Evolutionary conservation across 169 alveolate genomes (phyloP), one percentile per base, ranked within the genome.

Genomic region (Eimeria sp.): DNA sequence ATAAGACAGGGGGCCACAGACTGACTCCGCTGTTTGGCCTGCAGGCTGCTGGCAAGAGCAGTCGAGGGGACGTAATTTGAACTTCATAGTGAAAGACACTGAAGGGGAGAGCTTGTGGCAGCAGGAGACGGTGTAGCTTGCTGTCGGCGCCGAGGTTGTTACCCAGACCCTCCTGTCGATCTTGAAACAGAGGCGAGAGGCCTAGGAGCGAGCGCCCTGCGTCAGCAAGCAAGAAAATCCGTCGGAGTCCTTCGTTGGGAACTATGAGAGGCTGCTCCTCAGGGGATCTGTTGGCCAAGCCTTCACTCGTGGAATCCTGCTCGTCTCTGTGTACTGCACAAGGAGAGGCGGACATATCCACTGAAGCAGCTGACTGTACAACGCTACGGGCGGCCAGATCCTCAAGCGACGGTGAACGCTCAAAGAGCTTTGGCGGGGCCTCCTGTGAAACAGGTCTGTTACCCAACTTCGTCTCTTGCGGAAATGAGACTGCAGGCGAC

Each of bases 191-290:
- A 30, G 93, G 82, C 18, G 90, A 13, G 33, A 87, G 78, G 40
- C 93, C 93, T 60, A 62, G 52, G n/a, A 87, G 18, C 23, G 66
- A 52, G 23, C 93, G 78, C n/a, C 93, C 82, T 40, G 93, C 93
- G 23, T 87, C 93, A 62, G 93, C 93, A 27, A 87, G 93, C 68
- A 87, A 37, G 82, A 87, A 87, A 13, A 87, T 87, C 60, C 80
- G 93, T 83, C 80, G 93, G 37, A 87, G 82, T 13, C 93, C 93
- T 46, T 87, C 93, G 66, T 87, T 87, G 33, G 93, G 93, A 30
- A 87, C 93, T 43, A 60, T 10, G 60, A 60, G n/a, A 10, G 66
- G 80, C 80, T 64, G 72, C 37, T 64, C 43, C 30, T 46, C 33
- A 40, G 46, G 64, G 52, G 6, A n/a, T 13, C 60, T 14, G 93